phyloP scores from a whole-genome alignment of 768 basidiomycete genomes.

The Tylopilus subfusipes region DNA sequence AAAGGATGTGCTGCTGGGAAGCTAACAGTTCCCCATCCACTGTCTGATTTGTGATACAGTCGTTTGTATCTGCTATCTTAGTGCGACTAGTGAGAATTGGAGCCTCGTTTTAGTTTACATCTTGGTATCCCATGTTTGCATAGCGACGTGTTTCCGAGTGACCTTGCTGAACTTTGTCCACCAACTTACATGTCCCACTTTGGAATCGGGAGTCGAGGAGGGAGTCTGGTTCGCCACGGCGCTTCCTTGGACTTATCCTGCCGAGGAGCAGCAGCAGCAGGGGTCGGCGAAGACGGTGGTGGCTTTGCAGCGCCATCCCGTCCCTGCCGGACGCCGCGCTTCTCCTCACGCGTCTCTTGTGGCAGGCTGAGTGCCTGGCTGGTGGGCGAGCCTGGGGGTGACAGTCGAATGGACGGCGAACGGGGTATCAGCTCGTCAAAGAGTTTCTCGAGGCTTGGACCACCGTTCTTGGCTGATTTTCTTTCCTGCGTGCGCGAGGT shows the following conservation, averaged over 20 bases:
- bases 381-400: constrained; percentile 14
- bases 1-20: no score
- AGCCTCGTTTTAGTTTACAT: no score
- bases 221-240: constrained; percentile 27
- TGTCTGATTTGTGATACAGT: no score
- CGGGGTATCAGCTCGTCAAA: constrained; percentile 12
- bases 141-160: no score
- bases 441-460: constrained; percentile 12
- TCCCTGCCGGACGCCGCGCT: not conserved
- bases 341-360: not conserved
- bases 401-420: constrained; percentile 20
- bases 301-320: not conserved
- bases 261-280: not conserved
- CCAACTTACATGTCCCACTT: constrained; percentile 30
- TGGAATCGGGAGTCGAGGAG: constrained; percentile 30
- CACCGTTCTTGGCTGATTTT: not conserved
- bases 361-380: not conserved
- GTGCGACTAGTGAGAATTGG: no score
- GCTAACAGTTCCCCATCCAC: no score
- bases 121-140: no score
- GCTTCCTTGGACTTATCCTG: constrained; percentile 7
- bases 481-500: not conserved
- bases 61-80: no score
- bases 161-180: no score
- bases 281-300: not conserved